phyloP scores from a whole-genome alignment of 106 monocot species.

The Apostasia ramifera region DNA sequence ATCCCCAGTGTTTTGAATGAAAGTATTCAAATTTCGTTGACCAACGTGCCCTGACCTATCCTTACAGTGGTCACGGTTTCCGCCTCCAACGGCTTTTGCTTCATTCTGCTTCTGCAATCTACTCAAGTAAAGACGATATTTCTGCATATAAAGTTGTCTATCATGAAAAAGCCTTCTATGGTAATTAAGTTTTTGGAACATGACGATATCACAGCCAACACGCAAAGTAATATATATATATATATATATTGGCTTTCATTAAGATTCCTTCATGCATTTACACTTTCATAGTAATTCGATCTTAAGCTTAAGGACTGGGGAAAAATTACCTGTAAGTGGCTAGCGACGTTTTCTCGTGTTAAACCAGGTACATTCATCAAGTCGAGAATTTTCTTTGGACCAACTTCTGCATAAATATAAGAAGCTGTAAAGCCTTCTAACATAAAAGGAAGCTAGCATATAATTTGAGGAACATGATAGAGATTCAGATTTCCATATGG shows the following conservation, averaged over 20 bases:
- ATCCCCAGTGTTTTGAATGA: conserved; percentile 16
- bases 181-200: no score
- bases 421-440: neutral
- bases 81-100: conserved; percentile 1
- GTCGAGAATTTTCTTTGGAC: conserved; percentile 93
- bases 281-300: no score
- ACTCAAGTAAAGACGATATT: conserved; percentile 22
- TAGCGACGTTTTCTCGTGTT: conserved; percentile 96
- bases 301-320: no score
- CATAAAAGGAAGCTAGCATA: no score
- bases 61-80: conserved; percentile 8
- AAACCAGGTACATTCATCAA: conserved; percentile 90
- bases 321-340: conserved; percentile 75
- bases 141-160: conserved; percentile 7
- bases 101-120: conserved; percentile 23
- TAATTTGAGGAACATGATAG: no score
- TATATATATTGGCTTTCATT: no score
- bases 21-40: conserved; percentile 4
- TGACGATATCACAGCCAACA: no score
- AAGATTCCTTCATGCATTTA: no score
- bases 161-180: no score
- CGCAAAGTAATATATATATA: no score
- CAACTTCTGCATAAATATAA: conserved; percentile 63
- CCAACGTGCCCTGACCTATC: conserved; percentile 11
- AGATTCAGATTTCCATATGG: no score